Conservation (phyloP, 371 early-diverging fungal genomes). For the Mucor indicus region DNA sequence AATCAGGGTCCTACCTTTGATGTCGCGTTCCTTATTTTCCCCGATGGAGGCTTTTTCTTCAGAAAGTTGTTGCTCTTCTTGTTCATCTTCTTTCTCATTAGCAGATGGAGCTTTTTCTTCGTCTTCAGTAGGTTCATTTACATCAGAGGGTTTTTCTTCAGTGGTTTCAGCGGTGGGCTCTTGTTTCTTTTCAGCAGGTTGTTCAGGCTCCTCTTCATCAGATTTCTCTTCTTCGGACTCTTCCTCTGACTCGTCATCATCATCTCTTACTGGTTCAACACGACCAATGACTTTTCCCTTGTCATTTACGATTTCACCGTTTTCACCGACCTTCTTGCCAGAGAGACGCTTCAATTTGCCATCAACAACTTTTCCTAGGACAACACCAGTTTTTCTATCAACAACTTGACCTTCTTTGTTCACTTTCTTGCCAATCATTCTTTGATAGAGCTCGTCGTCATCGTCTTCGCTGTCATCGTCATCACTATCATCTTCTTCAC, state of each 20-base stretch:
- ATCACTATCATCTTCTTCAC: not conserved
- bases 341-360: constrained; percentile 14
- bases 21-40: too few species aligned
- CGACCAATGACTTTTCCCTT: constrained; percentile 17
- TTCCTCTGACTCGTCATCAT: constrained; percentile 1
- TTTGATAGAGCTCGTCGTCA: constrained; percentile 6
- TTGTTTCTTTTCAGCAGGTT: not conserved
- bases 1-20: too few species aligned
- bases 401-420: constrained; percentile 15
- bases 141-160: not conserved
- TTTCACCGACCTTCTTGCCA: constrained; percentile 18
- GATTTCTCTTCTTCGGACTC: not conserved
- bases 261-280: constrained; percentile 14
- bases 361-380: constrained; percentile 15
- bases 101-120: not conserved
- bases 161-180: not conserved
- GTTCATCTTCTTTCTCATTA: not conserved
- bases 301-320: constrained; percentile 12
- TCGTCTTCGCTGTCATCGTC: not conserved
- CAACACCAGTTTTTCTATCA: constrained; percentile 15
- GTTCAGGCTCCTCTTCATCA: not conserved
- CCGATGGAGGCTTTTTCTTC: too few species aligned
- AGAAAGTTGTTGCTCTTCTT: too few species aligned
- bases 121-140: not conserved
- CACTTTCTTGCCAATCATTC: constrained; percentile 16